Evolutionary conservation across 768 basidiomycete species (phyloP).

Genomic region (Galerina sulciceps): DNA sequence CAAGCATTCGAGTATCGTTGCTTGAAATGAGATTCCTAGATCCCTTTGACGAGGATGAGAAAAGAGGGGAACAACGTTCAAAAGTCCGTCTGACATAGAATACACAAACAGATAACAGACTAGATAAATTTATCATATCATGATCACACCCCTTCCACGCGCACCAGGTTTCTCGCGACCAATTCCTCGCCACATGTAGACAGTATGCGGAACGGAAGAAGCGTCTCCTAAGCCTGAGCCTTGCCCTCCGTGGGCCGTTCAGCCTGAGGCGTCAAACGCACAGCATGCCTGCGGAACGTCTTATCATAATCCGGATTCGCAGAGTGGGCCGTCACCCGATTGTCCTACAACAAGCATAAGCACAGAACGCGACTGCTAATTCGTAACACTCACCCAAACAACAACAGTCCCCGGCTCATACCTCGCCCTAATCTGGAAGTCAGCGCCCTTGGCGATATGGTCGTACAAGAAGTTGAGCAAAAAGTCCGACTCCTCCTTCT

Average conservation of each 20-base stretch:
- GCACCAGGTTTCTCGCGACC: too few species aligned
- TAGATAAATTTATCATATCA: too few species aligned
- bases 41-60: too few species aligned
- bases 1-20: too few species aligned
- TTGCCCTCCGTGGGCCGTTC: conserved; percentile 37
- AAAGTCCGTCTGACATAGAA: too few species aligned
- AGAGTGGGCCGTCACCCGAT: conserved; percentile 52
- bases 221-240: not conserved
- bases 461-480: conserved; percentile 59
- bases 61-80: too few species aligned
- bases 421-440: conserved; percentile 52
- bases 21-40: too few species aligned
- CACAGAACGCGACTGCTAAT: not conserved
- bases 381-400: conserved; percentile 49
- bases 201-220: too few species aligned
- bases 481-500: conserved; percentile 56
- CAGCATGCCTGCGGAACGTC: conserved; percentile 45
- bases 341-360: conserved; percentile 36
- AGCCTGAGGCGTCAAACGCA: conserved; percentile 52
- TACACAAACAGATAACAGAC: too few species aligned
- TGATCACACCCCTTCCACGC: too few species aligned
- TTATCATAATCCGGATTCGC: conserved; percentile 43
- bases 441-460: conserved; percentile 53
- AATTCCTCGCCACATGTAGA: too few species aligned
- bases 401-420: conserved; percentile 60